A percentile compares a stretch with the other conserved stretches of the same genome.
Evolutionary conservation across 2,329 filamentous ascomycete genomes (phyloP).

Genomic region (Chaetomium sp.): DNA sequence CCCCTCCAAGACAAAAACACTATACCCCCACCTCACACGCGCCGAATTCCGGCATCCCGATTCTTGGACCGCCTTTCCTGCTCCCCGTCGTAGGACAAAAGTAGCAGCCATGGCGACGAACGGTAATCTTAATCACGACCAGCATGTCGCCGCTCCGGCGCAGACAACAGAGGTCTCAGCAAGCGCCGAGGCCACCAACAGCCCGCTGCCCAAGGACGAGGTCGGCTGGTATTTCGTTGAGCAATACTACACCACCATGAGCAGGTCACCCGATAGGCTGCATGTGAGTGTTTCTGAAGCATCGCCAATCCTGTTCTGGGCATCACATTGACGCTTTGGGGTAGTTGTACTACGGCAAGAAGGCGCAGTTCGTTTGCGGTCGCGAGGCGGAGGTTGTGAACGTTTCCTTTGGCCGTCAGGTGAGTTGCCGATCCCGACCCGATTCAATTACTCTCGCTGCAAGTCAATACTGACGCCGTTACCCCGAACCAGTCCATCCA

Average conservation of each 20-base stretch:
- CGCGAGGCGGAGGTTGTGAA: constrained; percentile 82
- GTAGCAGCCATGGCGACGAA: constrained; percentile 48
- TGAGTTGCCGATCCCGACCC: constrained; percentile 38
- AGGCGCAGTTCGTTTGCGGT: constrained; percentile 90
- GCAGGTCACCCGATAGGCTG: constrained; percentile 88
- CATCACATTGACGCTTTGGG: constrained; percentile 3
- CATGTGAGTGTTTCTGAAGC: constrained; percentile 48
- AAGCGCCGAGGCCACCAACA: constrained; percentile 30
- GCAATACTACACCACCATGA: constrained; percentile 97
- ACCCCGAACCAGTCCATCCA: constrained; percentile 65
- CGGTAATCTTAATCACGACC: constrained; percentile 45
- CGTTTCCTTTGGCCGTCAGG: constrained; percentile 81
- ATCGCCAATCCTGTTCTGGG: background rate
- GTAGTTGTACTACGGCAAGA: constrained; percentile 90
- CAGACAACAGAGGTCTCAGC: constrained; percentile 30
- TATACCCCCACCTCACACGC: constrained; percentile 4
- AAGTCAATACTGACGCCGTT: background rate
- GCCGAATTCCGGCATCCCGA: constrained; percentile 13
- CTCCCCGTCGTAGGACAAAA: constrained; percentile 4
- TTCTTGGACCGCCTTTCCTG: constrained; percentile 10
- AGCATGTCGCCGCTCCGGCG: constrained; percentile 30
- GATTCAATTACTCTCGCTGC: background rate
- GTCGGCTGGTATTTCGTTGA: constrained; percentile 99
- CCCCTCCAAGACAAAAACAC: background rate
- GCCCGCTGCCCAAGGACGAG: constrained; percentile 72